Base-by-base conservation (phyloP, 331 rosid genomes). In the Prunus yedoensis region DNA sequence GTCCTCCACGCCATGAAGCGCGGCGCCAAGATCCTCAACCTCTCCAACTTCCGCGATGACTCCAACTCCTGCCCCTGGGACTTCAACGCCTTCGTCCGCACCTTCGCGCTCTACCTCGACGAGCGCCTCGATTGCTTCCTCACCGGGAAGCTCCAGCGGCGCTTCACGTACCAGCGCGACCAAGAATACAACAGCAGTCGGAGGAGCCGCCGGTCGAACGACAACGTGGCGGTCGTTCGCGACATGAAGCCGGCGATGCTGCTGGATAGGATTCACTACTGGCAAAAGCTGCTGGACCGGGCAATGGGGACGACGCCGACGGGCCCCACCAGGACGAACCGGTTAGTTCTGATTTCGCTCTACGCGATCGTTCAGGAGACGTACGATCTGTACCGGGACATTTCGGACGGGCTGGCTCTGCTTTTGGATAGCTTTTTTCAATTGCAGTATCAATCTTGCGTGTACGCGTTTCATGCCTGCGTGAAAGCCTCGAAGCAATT, bases 1-100 rank as follows among this genome's bases (percentile, higher is more conserved):
- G 89, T 94, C 49, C 88, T 88, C 50, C 93, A 80, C 54, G 86
- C 83, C 11, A 94, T 87, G 96, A 92, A 88, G 79, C 84, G 81
- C 21, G 96, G 96, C 2, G 84, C 90, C 0, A 92, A 80, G 46
- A 91, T 94, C 13, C 89, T 94, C 50, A 94, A 94, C 78, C 89
- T 92, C 21, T 83, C 93, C 0, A 80, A 77, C 11, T 94, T 94
- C 5, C 83, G 85, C 9, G 97, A 90, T 45, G 96, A 89, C 32
- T 94, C 99, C 0, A 89, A 63, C 71, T 85, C 96, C 0, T 85
- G 87, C 43, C 97, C 93, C 2, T 87, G 91, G 96, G 97, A 92
- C 47, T 92, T 74, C 80, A 83, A 92, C 2, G 80, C 89, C 3
- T 92, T 94, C 32, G 90, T 94, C 9, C 79, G 92, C 16, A 83